Base-by-base conservation (phyloP, 331 rosid species). In the Rhamnella rubrinervis region DNA sequence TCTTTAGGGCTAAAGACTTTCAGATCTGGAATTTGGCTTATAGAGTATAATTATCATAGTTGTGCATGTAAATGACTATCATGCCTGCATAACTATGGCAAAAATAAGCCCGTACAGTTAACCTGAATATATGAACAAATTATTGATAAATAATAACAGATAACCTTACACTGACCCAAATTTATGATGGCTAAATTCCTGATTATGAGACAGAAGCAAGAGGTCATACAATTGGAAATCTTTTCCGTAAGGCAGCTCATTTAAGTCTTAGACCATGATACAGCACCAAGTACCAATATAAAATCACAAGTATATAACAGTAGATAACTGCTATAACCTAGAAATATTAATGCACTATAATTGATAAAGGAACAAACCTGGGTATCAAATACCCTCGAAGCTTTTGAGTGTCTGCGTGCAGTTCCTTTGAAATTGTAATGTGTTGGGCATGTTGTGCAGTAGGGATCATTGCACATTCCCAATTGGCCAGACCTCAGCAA, bases 391-490 rank as follows among this genome's bases (percentile, higher is more conserved):
- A 85, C 49, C 39, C 69, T 61, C 0, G 89, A 77, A 38, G 82
- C 25, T 81, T 58, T 90, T 21, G 67, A 55, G 14, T 63, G 69
- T 63, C 78, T 86, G 59, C 62, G 83, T 63, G 74, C 87, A 68
- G 82, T 12, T 58, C 78, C 63, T 71, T 73, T 86, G 61, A 49
- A 38, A 78, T 68, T 59, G 82, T 77, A 74, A 75, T 65, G 82
- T 61, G 93, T 80, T 62, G 98, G 98, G 82, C 98, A 92, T 50
- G 89, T 86, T 23, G 96, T 90, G 73, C 98, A 92, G 74, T 82
- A 90, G 75, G 98, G 98, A 80, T 92, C 96, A 77, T 82, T 83
- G 76, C 98, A 92, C 93, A 86, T 75, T 67, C 98, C 98, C 76
- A 92, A 70, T 63, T 80, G 96, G 59, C 98, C 98, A 67, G 98